Conservation (phyloP, 352 stramenopile species). For the Pythium plurisporium region DNA sequence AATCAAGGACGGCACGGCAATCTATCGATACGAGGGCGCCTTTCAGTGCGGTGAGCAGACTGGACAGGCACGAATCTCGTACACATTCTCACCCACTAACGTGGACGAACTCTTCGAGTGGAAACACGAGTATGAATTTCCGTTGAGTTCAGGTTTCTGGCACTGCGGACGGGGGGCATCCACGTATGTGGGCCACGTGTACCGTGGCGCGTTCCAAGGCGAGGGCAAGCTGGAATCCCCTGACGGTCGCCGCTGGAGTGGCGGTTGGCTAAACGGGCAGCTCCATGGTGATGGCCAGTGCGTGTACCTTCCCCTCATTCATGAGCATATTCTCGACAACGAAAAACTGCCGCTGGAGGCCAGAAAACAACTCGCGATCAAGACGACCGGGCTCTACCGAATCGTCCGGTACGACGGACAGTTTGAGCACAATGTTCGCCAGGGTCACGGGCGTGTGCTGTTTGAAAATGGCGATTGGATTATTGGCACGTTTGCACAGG, state of each 20-base stretch:
- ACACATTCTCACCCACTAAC: conserved; percentile 31
- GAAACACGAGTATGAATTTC: conserved; percentile 65
- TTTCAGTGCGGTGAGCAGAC: conserved; percentile 47
- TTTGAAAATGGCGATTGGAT: conserved; percentile 60
- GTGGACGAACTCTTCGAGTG: conserved; percentile 31
- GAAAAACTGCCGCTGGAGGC: conserved; percentile 8
- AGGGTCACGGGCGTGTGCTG: conserved; percentile 42
- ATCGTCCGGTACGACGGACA: conserved; percentile 51
- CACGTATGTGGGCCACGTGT: conserved; percentile 49
- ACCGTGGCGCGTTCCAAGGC: conserved; percentile 63
- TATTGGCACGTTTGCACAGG: conserved; percentile 35
- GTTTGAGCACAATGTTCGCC: conserved; percentile 40
- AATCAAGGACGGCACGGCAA: background rate
- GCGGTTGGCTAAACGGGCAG: conserved; percentile 43
- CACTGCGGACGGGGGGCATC: conserved; percentile 48
- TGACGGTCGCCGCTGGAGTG: conserved; percentile 52
- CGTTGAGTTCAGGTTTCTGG: conserved; percentile 47
- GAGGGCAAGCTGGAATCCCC: conserved; percentile 43
- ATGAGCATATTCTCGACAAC: conserved; percentile 33
- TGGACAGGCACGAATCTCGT: conserved; percentile 36
- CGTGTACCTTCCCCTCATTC: conserved; percentile 46
- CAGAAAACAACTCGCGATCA: conserved; percentile 7
- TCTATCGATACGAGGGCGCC: conserved; percentile 42
- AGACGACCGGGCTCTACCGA: conserved; percentile 36
- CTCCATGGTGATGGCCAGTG: conserved; percentile 44